Evolutionary conservation across 768 basidiomycete species (phyloP), one percentile per base, ranked within the genome.

Genomic region (Kwoniella sp.): DNA sequence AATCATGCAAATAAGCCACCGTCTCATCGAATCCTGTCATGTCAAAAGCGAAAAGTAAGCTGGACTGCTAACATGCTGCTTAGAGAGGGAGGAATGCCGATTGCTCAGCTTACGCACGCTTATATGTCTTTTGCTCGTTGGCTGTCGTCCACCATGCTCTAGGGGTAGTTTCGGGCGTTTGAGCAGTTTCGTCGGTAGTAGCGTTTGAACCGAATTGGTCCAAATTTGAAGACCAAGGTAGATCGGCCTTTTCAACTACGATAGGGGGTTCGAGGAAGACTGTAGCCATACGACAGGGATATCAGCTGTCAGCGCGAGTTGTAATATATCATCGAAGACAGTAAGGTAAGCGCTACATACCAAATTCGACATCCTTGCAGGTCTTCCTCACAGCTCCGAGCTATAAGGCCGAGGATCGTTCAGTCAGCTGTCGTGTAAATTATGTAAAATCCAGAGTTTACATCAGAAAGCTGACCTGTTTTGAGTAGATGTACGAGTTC

Each of bases 231-330:
- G 66, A 64, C 68, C 73, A 78, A 19, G 71, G 72, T 61, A 78
- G 72, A 59, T 79, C 78, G 21, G 71, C 76, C 57, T 77, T 74
- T 49, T 74, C 70, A 4, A 79, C 69, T n/a, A 78, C 61, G 30
- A 74, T 68, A 15, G 78, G 78, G 9, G 78, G 78, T 50, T 79
- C 78, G 21, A 74, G 64, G 63, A 76, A 78, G 37, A 78, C 76
- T 72, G 52, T 22, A 51, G 36, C 60, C 12, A 15, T 40, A n/a
- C n/a, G n/a, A n/a, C n/a, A n/a, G n/a, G n/a, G n/a, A n/a, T n/a
- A n/a, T n/a, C n/a, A n/a, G n/a, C n/a, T n/a, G n/a, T n/a, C n/a
- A n/a, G n/a, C n/a, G n/a, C n/a, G n/a, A n/a, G n/a, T n/a, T n/a
- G n/a, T n/a, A n/a, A n/a, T n/a, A n/a, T n/a, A n/a, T n/a, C n/a